Percentiles rank a stretch among this genome's conserved stretches.
These are phyloP conservation scores for Leonotis leonurus DNA, from an alignment of 257 asterid species.

Conservation along the genomic window DNA sequence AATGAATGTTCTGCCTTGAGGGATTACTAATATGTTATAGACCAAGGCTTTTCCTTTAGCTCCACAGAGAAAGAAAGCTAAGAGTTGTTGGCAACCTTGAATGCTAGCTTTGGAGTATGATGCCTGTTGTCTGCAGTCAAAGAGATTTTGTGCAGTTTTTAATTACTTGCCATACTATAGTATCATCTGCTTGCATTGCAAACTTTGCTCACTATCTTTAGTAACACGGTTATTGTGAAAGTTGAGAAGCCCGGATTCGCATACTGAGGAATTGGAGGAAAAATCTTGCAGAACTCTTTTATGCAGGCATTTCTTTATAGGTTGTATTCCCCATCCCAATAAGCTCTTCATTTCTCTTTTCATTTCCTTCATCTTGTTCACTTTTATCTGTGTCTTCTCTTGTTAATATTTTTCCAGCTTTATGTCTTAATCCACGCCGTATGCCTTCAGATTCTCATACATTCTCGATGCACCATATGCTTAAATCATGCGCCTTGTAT, in stretches of 20 bases:
- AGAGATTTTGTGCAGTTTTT: not conserved
- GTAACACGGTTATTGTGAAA: not conserved
- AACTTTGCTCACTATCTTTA: not conserved
- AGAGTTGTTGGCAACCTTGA: too few relatives aligned
- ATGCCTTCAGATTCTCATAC: not conserved
- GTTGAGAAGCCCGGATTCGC: not conserved
- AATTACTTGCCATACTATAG: too few relatives aligned
- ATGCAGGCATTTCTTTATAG: too few relatives aligned
- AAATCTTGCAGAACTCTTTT: too few relatives aligned
- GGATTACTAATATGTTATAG: too few relatives aligned
- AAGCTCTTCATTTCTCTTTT: not conserved
- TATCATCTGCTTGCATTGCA: not conserved
- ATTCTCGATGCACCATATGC: not conserved
- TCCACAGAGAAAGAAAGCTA: too few relatives aligned
- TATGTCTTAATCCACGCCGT: not conserved
- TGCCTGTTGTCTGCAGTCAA: too few relatives aligned
- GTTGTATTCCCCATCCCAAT: not conserved
- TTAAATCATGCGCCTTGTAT: not conserved
- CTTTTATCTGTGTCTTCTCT: not conserved
- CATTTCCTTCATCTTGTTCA: not conserved
- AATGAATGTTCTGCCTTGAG: too few relatives aligned
- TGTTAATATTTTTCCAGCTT: not conserved
- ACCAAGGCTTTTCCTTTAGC: too few relatives aligned
- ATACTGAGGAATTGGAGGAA: not conserved
- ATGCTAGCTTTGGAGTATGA: too few relatives aligned